Evolutionary conservation across 257 asterid genomes (phyloP).

Genomic region (Ballota nigra): DNA sequence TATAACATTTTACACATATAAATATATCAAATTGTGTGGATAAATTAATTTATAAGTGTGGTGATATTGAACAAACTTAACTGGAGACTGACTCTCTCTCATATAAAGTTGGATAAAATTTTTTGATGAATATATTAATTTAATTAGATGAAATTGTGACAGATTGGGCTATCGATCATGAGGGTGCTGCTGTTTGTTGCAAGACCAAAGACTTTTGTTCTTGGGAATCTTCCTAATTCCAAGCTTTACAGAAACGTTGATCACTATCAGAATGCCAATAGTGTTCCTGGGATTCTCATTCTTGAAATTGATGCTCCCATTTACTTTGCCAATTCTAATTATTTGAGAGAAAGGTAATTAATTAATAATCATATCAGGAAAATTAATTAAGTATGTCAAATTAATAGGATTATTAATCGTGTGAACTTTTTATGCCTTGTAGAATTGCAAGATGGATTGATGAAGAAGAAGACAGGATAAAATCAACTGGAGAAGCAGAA

Average conservation of each 20-base stretch:
- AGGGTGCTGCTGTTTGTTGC: conserved; percentile 82
- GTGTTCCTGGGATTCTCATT: conserved; percentile 66
- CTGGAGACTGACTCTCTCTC: too few relatives aligned
- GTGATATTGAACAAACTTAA: too few relatives aligned
- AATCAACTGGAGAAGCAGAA: conserved; percentile 48
- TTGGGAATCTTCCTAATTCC: conserved; percentile 80
- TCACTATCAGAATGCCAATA: conserved; percentile 62
- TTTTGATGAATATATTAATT: not conserved
- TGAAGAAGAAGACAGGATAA: conserved; percentile 79
- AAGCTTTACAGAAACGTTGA: conserved; percentile 71
- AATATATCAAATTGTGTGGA: too few relatives aligned
- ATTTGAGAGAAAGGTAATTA: conserved; percentile 86
- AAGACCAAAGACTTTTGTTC: conserved; percentile 74
- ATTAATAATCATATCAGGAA: too few relatives aligned
- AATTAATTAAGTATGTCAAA: too few relatives aligned
- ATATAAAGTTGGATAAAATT: too few relatives aligned
- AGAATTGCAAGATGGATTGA: conserved; percentile 90
- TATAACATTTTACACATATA: too few relatives aligned
- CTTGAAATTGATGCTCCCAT: conserved; percentile 90
- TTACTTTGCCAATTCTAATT: conserved; percentile 84
- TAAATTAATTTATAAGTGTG: too few relatives aligned
- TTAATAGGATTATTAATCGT: too few relatives aligned
- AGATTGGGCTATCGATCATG: conserved; percentile 72
- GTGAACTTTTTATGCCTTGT: too few relatives aligned
- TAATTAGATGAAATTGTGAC: conserved; percentile 3